These are phyloP conservation scores for Canavalia gladiata DNA, from an alignment of 306 rosid species.

Conservation along the genomic window DNA sequence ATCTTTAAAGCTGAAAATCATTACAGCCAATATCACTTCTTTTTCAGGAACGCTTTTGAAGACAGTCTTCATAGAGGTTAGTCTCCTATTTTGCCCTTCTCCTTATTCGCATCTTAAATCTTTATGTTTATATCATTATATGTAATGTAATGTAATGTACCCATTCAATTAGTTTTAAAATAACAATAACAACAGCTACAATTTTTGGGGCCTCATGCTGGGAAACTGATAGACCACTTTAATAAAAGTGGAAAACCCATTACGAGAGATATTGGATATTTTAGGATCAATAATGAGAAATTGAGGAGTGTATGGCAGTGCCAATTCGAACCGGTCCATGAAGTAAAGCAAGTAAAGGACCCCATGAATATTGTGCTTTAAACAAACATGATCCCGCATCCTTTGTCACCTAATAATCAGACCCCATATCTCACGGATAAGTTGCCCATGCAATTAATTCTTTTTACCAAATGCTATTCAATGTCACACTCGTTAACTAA, in stretches of 20 bases:
- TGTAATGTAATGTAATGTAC: no score
- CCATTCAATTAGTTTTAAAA: background rate
- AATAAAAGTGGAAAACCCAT: conserved; percentile 43
- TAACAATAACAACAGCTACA: background rate
- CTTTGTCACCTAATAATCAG: background rate
- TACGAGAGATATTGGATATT: background rate
- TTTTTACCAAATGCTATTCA: no score
- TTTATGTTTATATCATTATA: background rate
- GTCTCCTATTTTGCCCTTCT: background rate
- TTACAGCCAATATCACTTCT: conserved; percentile 67
- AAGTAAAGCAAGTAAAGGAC: conserved; percentile 43
- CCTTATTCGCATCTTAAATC: no score
- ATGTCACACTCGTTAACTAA: no score
- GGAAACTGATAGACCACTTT: conserved; percentile 40
- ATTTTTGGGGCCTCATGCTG: conserved; percentile 38
- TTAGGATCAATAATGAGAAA: background rate
- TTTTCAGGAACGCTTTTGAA: conserved; percentile 69
- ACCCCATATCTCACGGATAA: no score
- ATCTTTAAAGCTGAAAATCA: conserved; percentile 76
- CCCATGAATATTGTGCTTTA: conserved; percentile 50
- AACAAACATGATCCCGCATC: background rate
- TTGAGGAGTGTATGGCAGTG: background rate
- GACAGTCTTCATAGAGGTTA: conserved; percentile 78
- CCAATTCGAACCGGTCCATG: conserved; percentile 17
- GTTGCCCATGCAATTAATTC: no score